These are phyloP conservation scores for Aspergillus diversus DNA, from an alignment of 495 filamentous ascomycete species.

Conservation along the genomic window DNA sequence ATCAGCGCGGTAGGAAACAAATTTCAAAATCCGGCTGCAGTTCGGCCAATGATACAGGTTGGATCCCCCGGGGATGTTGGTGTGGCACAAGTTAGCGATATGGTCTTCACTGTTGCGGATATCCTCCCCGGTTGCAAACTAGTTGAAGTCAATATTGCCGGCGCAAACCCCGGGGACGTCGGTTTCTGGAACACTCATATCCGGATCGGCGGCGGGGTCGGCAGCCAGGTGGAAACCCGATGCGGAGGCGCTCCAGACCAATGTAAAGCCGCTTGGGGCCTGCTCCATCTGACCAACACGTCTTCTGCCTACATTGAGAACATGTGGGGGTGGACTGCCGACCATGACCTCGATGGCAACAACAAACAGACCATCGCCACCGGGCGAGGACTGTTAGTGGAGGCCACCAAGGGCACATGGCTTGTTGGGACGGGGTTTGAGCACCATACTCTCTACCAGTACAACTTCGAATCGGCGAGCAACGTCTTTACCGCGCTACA, in stretches of 20 bases:
- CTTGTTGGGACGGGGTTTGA: constrained; percentile 47
- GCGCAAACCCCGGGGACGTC: constrained; percentile 55
- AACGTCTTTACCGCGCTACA: constrained; percentile 53
- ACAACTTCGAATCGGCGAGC: constrained; percentile 50
- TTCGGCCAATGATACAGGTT: constrained; percentile 55
- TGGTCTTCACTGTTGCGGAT: constrained; percentile 53
- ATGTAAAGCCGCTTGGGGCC: constrained; percentile 56
- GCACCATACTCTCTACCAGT: constrained; percentile 55
- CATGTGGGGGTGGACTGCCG: constrained; percentile 63
- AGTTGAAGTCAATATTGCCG: constrained; percentile 56
- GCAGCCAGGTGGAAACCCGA: constrained; percentile 42
- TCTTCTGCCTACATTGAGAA: constrained; percentile 59
- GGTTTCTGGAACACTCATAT: constrained; percentile 61
- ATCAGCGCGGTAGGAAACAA: constrained; percentile 48
- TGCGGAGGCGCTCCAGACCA: constrained; percentile 37
- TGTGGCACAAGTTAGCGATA: constrained; percentile 56
- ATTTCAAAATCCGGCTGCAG: constrained; percentile 51
- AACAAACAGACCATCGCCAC: constrained; percentile 48
- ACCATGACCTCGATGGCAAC: constrained; percentile 52
- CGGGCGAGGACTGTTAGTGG: constrained; percentile 54
- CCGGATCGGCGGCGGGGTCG: constrained; percentile 55
- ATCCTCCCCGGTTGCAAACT: constrained; percentile 51
- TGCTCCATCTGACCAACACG: constrained; percentile 52
- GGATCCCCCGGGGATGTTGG: constrained; percentile 58
- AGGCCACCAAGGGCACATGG: constrained; percentile 49